Base-by-base conservation (phyloP, 169 alveolate genomes). In the Eimeria sp. region DNA sequence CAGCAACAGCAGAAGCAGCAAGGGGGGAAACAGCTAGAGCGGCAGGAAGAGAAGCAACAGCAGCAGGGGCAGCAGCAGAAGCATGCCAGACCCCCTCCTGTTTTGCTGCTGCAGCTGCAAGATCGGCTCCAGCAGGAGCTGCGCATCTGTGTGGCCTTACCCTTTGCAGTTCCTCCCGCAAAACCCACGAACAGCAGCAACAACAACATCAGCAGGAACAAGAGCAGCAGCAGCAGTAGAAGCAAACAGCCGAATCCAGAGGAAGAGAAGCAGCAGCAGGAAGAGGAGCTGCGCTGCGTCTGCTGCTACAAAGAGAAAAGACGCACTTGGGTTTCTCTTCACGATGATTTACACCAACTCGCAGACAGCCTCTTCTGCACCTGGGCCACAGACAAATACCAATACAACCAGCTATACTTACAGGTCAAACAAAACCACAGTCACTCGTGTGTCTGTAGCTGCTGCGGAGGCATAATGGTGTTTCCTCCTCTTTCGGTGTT, bases 121-220 rank as follows among this genome's bases (percentile, higher is more conserved):
- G 90, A 76, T 51, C 89, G 95, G 27, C 58, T 91, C 43, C 95
- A 91, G 82, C 95, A 91, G 63, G 95, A 91, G 61, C 80, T 91
- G 80, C 95, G 95, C 30, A 73, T 91, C 7, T 91, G 95, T n/a
- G 95, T 51, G 14, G 95, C 95, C 13, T n/a, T 91, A 65, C 95
- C 95, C 25, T 20, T 78, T 47, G 57, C 63, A 0, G 89, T 47
- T 20, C 45, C 67, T 54, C 0, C 61, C 61, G 20, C 16, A 7
- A 54, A 54, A 54, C 16, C 61, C 61, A 54, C 20, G 6, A 54
- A 14, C 61, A 54, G 16, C 61, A 54, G 61, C 61, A 54, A 14
- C 61, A 54, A 14, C 4, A 54, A 14, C 61, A 54, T 7, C 20
- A 54, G 61, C 61, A 7, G 61, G 4, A 54, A 7, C 61, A 54